Evolutionary conservation across 2,329 filamentous ascomycete species (phyloP), one percentile per base, ranked within the genome.

Genomic region (Sordariomycetes sp.): DNA sequence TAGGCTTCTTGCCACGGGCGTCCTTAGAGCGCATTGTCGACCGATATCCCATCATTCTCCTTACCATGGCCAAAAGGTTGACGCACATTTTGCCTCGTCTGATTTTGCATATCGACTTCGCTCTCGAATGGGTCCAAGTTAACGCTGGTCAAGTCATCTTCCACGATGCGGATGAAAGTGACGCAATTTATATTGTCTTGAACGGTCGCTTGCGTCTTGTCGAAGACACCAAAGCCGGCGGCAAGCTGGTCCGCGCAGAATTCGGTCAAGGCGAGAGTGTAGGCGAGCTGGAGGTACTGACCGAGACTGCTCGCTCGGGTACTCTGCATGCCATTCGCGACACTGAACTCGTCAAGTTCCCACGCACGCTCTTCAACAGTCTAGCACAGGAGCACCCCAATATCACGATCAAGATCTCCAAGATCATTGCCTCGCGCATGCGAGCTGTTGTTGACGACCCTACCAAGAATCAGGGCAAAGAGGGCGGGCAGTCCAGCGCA

Each of bases 331-430:
- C 92, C 5, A 98, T 98, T 46, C 83, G 92, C 37, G 92, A 96
- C 44, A 96, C 92, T 0, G 92, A 98, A 53, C 64, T 98, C 19
- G 90, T 93, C 38, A 96, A 94, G 48, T 94, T 98, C 39, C 92
- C 92, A 1, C 84, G 90, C 38, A 94, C 86, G 0, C 64, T 98
- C 1, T 98, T 98, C 68, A 98, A 98, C 65, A 98, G 92, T 51
- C 73, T 98, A 34, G 92, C 92, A 1, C 82, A 94, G 51, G 92
- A 98, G 51, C 92, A 98, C 50, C 92, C 92, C 5, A 93, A 87
- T 28, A 98, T 98, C 50, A 96, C 92, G 0, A 96, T 98, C 56
- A 95, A 96, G 58, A 94, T 98, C 19, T 96, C 92, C 2, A 98
- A 96, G 57, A 92, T 98, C 46, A 95, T 98, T 48, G 92, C 92